Percentiles rank a stretch among this genome's conserved stretches.
Evolutionary conservation across 208 protist species (phyloP).

Genomic region (Crithidia thermophila): DNA sequence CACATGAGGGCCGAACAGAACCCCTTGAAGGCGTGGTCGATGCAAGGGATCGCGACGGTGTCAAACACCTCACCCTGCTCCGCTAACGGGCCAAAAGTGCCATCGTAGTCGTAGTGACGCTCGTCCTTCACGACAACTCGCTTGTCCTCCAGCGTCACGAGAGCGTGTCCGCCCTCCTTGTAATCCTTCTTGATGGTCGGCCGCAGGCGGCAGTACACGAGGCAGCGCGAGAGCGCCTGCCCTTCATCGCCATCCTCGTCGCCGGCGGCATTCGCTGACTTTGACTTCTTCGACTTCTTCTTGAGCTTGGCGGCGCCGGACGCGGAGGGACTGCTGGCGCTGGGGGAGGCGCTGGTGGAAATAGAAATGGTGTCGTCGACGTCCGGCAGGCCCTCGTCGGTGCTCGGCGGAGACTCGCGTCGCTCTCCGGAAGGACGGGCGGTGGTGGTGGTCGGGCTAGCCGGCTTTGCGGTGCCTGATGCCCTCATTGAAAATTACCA

Average conservation of each 20-base stretch:
- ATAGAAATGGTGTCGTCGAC: constrained; percentile 9
- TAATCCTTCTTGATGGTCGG: constrained; percentile 74
- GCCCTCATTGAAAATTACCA: too few species aligned
- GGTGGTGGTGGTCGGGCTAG: background rate
- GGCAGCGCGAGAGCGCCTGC: constrained; percentile 58
- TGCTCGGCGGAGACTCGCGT: background rate
- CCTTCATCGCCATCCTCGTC: constrained; percentile 1
- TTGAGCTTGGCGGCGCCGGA: constrained; percentile 20
- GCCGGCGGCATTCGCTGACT: background rate
- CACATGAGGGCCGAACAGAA: constrained; percentile 91
- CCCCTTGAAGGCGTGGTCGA: constrained; percentile 87
- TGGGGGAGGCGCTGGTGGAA: constrained; percentile 10
- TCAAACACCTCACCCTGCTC: constrained; percentile 85
- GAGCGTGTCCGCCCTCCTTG: constrained; percentile 58
- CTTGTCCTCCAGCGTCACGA: constrained; percentile 62
- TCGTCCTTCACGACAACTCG: constrained; percentile 79
- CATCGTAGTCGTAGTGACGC: constrained; percentile 86
- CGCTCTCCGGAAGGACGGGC: background rate
- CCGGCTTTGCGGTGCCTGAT: too few species aligned
- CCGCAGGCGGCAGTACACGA: constrained; percentile 83
- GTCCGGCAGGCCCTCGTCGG: background rate
- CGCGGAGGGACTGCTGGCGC: constrained; percentile 20
- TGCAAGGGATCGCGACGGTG: constrained; percentile 73
- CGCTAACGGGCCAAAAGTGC: constrained; percentile 65
- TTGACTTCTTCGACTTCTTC: constrained; percentile 13